A percentile compares a stretch with the other conserved stretches of the same genome.
Evolutionary conservation across 331 rosid species (phyloP).

Genomic region (Malus hybrid): DNA sequence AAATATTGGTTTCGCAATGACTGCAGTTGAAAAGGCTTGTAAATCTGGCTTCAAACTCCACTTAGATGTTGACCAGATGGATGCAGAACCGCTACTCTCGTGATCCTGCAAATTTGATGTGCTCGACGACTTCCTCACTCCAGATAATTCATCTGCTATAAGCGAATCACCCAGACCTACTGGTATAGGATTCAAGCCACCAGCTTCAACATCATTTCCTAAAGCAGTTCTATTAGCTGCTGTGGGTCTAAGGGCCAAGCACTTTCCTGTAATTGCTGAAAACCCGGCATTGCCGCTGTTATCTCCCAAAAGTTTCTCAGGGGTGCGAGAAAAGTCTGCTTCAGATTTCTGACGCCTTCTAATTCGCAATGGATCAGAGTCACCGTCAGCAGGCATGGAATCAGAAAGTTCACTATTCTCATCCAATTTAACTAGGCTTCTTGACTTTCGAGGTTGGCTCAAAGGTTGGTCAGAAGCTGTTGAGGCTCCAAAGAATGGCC

Average conservation of each 20-base stretch:
- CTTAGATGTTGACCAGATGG: slow-evolving; percentile 59
- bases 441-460: slow-evolving; percentile 46
- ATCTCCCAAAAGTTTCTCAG: slow-evolving; percentile 59
- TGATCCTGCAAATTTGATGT: slow-evolving; percentile 77
- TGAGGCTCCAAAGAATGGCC: slow-evolving; percentile 5
- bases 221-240: slow-evolving; percentile 34
- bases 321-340: slow-evolving; percentile 49
- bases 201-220: slow-evolving; percentile 38
- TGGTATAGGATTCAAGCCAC: slow-evolving; percentile 33
- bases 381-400: slow-evolving; percentile 19
- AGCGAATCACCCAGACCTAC: slow-evolving; percentile 38
- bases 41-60: slow-evolving; percentile 77
- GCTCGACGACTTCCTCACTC: slow-evolving; percentile 79
- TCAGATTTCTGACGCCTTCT: slow-evolving; percentile 75
- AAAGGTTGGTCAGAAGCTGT: slow-evolving; percentile 11
- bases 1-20: slow-evolving; percentile 57
- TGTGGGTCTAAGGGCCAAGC: slow-evolving; percentile 70
- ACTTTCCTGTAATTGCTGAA: slow-evolving; percentile 55
- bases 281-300: slow-evolving; percentile 31
- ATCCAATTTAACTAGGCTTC: slow-evolving; percentile 44
- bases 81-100: slow-evolving; percentile 32
- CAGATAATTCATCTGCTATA: slow-evolving; percentile 27
- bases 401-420: slow-evolving; percentile 41
- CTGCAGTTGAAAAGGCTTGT: slow-evolving; percentile 51
- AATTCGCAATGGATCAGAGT: slow-evolving; percentile 31